Evolutionary conservation across 257 asterid genomes (phyloP).

Genomic region (Solanum sejunctum): DNA sequence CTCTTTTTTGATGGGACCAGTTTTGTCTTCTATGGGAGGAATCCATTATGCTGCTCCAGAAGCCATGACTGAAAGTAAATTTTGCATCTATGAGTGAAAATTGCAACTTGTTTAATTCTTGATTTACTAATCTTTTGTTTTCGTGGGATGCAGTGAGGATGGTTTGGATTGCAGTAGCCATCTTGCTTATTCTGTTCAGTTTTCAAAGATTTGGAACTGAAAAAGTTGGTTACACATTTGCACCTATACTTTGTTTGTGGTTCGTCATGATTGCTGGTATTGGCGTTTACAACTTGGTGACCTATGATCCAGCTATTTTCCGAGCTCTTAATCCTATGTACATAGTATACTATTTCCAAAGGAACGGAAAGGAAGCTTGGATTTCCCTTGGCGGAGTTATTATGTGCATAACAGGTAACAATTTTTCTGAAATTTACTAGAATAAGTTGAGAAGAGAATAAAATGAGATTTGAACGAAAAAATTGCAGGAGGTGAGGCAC

Average conservation of each 20-base stretch:
- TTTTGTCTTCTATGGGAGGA: neutral
- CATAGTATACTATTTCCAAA: slow-evolving; percentile 38
- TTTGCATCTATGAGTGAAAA: neutral
- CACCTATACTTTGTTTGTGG: slow-evolving; percentile 54
- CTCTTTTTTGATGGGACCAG: neutral
- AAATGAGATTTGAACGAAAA: neutral
- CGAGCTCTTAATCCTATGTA: slow-evolving; percentile 52
- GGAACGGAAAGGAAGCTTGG: slow-evolving; percentile 58
- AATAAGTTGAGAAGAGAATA: neutral
- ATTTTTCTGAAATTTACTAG: neutral
- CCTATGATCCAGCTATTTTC: slow-evolving; percentile 25
- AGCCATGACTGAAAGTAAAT: neutral
- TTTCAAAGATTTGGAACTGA: slow-evolving; percentile 68
- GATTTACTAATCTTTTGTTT: neutral
- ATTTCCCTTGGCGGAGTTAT: slow-evolving; percentile 60
- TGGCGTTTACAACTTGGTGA: slow-evolving; percentile 45
- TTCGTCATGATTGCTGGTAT: slow-evolving; percentile 30
- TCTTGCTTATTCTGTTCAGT: slow-evolving; percentile 33
- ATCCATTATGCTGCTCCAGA: neutral
- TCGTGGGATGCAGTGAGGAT: slow-evolving; percentile 25
- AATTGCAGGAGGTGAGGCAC: slow-evolving; percentile 52
- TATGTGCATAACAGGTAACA: slow-evolving; percentile 48
- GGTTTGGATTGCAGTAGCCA: slow-evolving; percentile 35
- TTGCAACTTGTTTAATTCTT: neutral
- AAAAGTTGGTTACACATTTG: slow-evolving; percentile 58